Evolutionary conservation across 768 basidiomycete species (phyloP), one percentile per base, ranked within the genome.

Genomic region (Termitomyces sp.): DNA sequence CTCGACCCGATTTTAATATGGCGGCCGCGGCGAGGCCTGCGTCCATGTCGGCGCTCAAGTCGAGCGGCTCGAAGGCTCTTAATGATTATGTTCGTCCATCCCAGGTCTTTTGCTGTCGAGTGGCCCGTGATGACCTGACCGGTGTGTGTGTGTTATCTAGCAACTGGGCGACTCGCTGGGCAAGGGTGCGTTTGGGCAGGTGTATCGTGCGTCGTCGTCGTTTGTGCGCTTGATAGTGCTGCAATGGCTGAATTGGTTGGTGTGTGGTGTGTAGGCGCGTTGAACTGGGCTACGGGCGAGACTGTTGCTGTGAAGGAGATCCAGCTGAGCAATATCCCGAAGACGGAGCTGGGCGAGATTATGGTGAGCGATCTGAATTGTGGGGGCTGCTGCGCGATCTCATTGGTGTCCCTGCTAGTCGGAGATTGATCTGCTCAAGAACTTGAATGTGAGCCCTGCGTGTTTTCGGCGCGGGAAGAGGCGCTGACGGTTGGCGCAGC

Each of bases 291-390:
- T 16, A 98, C 94, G 26, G 97, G 97, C 26, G 97, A 98, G 76
- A 97, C 96, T 2, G 96, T 98, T 42, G 97, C 97, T 3, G 90
- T 99, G 67, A 99, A 99, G 80, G 95, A 98, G 72, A 96, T 99
- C 64, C 90, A 92, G 69, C 75, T 99, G 60, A 88, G 86, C 71
- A 94, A 92, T 70, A 95, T 99, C 58, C 91, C 95, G 3, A 92
- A 93, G 70, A 83, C 86, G 55, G 94, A 98, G 69, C 82, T 99
- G 39, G 88, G 90, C 20, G 95, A 98, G 74, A 98, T 99, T 68
- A 98, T 98, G 96, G 94, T 94, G 66, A 65, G 80, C 69, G 60
- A 53, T 63, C 57, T 59, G 26, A n/a, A 20, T 6, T 3, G 6
- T 34, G 51, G 8, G 54, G 39, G 28, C 57, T 51, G 54, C 16